Evolutionary conservation across 768 basidiomycete species (phyloP), one percentile per base, ranked within the genome.

Genomic region (Boletus huronensis): DNA sequence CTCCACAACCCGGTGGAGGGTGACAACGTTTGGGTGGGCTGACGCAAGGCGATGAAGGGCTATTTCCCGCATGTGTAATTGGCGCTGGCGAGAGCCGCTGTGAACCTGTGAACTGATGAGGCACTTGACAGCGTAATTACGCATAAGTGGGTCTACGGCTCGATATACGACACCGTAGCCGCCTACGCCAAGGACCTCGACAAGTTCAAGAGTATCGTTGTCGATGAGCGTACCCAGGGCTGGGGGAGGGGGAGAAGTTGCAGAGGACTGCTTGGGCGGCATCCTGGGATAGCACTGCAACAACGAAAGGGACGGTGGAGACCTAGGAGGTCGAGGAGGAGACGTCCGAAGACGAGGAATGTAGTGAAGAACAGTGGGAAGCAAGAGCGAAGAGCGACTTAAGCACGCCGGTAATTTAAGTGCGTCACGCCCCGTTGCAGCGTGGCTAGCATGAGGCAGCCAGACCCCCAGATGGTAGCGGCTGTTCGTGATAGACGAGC

Each of bases 81-180:
- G 82, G 45, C 86, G 82, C 58, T 85, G 85, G 45, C 85, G 82
- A 29, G 77, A 69, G 45, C 70, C 53, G 19, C 59, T 73, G 58
- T 77, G 73, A 52, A 70, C 71, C 29, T 71, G 73, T 6, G 79
- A 72, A 64, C 82, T 84, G 36, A 83, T 77, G 48, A 94, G 85
- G 69, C 93, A 98, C 75, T 98, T 98, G 64, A 98, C 93, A 55
- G 94, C 93, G 71, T 83, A 93, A 52, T 83, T 85, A 59, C 75
- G 74, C 19, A 70, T 74, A 43, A 77, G 74, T 36, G 76, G 72
- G 61, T 79, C 88, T 55, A 89, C 77, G 25, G 92, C 95, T 52
- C 90, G 88, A 71, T 96, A 97, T 11, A 98, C 96, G 62, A 94
- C 86, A 51, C 96, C 96, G 68, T 97, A 98, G 23, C 95, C 95